These are phyloP conservation scores for Lactarius indigo DNA, from an alignment of 768 basidiomycete genomes.

Conservation along the genomic window DNA sequence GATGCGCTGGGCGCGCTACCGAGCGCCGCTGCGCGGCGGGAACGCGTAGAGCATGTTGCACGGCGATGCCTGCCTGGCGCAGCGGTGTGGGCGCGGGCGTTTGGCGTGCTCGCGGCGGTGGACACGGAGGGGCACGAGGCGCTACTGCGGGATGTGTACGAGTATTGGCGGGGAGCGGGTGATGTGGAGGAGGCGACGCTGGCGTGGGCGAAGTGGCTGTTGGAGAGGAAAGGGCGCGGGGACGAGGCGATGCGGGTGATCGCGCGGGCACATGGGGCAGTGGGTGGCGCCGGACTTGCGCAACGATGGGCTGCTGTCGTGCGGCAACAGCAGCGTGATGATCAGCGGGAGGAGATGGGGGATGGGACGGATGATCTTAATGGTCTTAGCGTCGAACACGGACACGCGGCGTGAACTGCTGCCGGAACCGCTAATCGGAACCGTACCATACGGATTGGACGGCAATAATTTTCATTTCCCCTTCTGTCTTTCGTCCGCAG, in stretches of 20 bases:
- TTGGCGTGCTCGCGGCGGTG: conserved; percentile 31
- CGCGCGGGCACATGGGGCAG: conserved; percentile 32
- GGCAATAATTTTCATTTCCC: not conserved
- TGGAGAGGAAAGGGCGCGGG: conserved; percentile 27
- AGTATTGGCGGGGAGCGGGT: conserved; percentile 42
- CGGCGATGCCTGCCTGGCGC: conserved; percentile 41
- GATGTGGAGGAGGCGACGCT: conserved; percentile 36
- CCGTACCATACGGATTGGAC: too few species aligned
- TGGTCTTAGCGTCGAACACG: not conserved
- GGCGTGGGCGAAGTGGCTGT: conserved; percentile 48
- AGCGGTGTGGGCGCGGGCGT: conserved; percentile 43
- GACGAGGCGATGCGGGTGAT: conserved; percentile 39
- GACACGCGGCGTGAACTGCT: not conserved
- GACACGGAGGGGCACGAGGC: conserved; percentile 21
- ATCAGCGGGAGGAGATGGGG: not conserved
- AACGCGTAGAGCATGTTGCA: conserved; percentile 40
- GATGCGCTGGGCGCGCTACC: conserved; percentile 32
- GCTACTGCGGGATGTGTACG: conserved; percentile 39
- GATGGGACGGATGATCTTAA: not conserved
- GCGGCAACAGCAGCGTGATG: not conserved
- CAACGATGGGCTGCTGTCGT: conserved; percentile 35
- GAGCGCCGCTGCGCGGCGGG: conserved; percentile 25
- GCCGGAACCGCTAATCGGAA: too few species aligned
- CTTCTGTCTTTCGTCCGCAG: not conserved
- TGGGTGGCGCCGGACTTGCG: conserved; percentile 35